Evolutionary conservation across 805 yeast genomes (phyloP), one percentile per base, ranked within the genome.

Genomic region (Nakazawaea siamensis): DNA sequence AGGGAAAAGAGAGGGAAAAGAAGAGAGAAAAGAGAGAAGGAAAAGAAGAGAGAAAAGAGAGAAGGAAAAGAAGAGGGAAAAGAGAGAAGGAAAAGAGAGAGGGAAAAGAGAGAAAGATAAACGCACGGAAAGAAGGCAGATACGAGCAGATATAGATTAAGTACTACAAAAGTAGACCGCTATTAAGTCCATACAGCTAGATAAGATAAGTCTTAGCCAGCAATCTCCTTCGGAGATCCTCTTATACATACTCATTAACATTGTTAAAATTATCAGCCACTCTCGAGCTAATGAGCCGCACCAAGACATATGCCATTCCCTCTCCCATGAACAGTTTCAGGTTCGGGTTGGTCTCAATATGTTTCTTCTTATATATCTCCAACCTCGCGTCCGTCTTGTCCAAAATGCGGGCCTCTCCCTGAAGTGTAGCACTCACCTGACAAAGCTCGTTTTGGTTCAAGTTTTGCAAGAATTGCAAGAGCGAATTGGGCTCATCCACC

Each of bases 361-460:
- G 78, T 49, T 73, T 60, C 4, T 70, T 64, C 44, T 76, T 76
- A 58, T 75, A 86, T 49, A 74, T 76, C 27, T 60, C 58, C 29
- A 74, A 72, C 42, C 76, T 76, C 7, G 64, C 70, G 10, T 60
- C 53, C 13, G 58, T 60, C 2, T 60, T 60, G 8, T 52, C 52
- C 17, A 84, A 55, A 6, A 81, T 66, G 18, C 63, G 60, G 2
- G 90, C 92, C 25, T 60, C 61, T 1, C 97, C 97, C 28, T 70
- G 67, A 20, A 90, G 58, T 42, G 94, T 88, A 9, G 86, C 94
- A 43, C 94, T 80, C 40, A 84, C 76, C 42, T 84, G 76, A 39
- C 87, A 73, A 37, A 87, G 50, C 52, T 86, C 94, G 11, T 76
- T 67, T 52, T 81, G 90, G 55, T 90, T 90, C 52, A 90, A 59